phyloP scores from a whole-genome alignment of 1,284 basidiomycete species.

The Thelephora terrestris region DNA sequence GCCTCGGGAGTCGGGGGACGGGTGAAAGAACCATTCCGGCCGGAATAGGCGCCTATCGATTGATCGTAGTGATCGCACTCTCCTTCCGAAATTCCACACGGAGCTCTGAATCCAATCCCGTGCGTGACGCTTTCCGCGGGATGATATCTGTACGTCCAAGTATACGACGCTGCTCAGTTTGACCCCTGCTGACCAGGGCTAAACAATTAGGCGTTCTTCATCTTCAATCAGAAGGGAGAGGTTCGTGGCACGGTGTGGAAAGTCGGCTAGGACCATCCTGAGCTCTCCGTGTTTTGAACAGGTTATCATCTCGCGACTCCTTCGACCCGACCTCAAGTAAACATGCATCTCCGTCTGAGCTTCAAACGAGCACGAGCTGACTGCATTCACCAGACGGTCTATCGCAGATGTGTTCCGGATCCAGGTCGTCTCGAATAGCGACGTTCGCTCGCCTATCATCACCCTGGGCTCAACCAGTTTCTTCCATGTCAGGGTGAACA shows the following conservation, averaged over 20 bases:
- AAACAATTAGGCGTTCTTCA: conserved; percentile 80
- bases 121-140: too few relatives aligned
- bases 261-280: background rate
- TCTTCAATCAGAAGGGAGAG: conserved; percentile 97
- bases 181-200: background rate
- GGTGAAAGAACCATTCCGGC: too few relatives aligned
- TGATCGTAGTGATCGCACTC: too few relatives aligned
- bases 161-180: too few relatives aligned
- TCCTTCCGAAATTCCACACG: too few relatives aligned
- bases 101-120: too few relatives aligned
- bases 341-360: conserved; percentile 14
- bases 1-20: too few relatives aligned
- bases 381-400: conserved; percentile 60
- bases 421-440: conserved; percentile 95
- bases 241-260: conserved; percentile 30
- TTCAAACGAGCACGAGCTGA: background rate
- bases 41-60: too few relatives aligned
- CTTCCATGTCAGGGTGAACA: conserved; percentile 94
- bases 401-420: conserved; percentile 96
- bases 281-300: conserved; percentile 22
- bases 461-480: conserved; percentile 96
- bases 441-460: conserved; percentile 94
- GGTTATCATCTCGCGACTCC: conserved; percentile 91
- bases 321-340: conserved; percentile 90
- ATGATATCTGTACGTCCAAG: too few relatives aligned